Evolutionary conservation across 768 basidiomycete species (phyloP), one percentile per base, ranked within the genome.

Genomic region (Suillus lakei): DNA sequence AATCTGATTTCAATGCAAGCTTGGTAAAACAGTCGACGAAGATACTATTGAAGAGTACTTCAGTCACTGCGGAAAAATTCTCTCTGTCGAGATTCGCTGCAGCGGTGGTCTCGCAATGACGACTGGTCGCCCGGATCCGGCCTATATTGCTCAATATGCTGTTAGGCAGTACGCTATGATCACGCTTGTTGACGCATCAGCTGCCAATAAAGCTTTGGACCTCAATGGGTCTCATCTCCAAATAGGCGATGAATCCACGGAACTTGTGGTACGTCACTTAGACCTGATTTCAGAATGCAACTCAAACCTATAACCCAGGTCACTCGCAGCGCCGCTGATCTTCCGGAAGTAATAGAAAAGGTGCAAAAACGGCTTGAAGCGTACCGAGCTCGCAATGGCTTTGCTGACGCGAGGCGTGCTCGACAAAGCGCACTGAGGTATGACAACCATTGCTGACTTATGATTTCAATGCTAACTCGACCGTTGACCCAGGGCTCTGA

Each of bases 131-230:
- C 66, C 73, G 62, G 62, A 72, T 30, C 64, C 66, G 60, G 65
- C 63, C 8, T 73, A 73, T 53, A 65, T 82, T 69, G 73, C 76
- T 34, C 82, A 84, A 28, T 74, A 79, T 63, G 77, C 69, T 15
- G 74, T 82, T 66, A 77, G 79, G 21, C 82, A 81, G 67, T 90
- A 89, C 67, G 89, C 86, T 26, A 80, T 81, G 6, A 67, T 90
- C 6, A 73, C 80, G 23, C 89, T 88, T 67, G 69, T 58, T 0
- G 73, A 80, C 21, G 67, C 76, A 36, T 54, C 61, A 6, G 80
- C 80, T 41, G 82, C 81, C 3, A 68, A 64, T 28, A 76, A 69
- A 53, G 89, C 88, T 15, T 71, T 88, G 59, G 64, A 67, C 13
- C 69, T 83, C 30, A 76, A 81, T 61, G 82, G 81, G 0, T 70